Conservation (phyloP, 2,329 filamentous ascomycete species). For the Fusarium sp. region DNA sequence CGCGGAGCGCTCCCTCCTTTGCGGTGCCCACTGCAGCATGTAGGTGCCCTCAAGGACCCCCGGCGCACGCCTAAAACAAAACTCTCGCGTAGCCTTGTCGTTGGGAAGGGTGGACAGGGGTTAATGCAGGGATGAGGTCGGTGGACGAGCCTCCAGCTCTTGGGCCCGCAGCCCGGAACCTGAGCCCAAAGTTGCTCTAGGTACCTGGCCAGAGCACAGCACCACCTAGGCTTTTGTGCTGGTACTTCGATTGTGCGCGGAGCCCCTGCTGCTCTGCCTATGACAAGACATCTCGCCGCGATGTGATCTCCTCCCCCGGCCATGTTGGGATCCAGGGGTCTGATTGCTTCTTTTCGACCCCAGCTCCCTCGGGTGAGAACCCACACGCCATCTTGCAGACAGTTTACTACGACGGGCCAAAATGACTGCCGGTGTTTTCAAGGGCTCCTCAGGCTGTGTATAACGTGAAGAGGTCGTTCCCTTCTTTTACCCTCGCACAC, state of each 20-base stretch:
- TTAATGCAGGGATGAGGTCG: slow-evolving; percentile 34
- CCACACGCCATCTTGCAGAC: slow-evolving; percentile 46
- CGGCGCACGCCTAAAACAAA: slow-evolving; percentile 37
- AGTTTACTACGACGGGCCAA: slow-evolving; percentile 42
- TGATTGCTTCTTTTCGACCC: slow-evolving; percentile 42
- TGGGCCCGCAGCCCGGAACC: slow-evolving; percentile 25
- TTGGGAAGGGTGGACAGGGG: slow-evolving; percentile 35
- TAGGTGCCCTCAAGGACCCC: slow-evolving; percentile 12
- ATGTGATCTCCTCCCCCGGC: slow-evolving; percentile 39
- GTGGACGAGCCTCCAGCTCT: slow-evolving; percentile 29
- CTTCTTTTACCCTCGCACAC: slow-evolving; percentile 51
- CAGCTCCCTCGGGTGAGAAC: slow-evolving; percentile 42
- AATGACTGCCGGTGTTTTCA: slow-evolving; percentile 41
- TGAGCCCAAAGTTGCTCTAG: slow-evolving; percentile 38
- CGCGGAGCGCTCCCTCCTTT: slow-evolving; percentile 33
- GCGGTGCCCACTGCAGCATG: not conserved
- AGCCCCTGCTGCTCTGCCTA: slow-evolving; percentile 28
- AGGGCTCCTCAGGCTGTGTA: slow-evolving; percentile 32
- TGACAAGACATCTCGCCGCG: slow-evolving; percentile 28
- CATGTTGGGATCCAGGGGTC: slow-evolving; percentile 40
- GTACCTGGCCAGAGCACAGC: slow-evolving; percentile 37
- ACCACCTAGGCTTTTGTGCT: slow-evolving; percentile 3
- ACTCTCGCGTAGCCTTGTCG: slow-evolving; percentile 43
- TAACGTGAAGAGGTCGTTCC: slow-evolving; percentile 42
- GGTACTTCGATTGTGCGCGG: slow-evolving; percentile 15